phyloP scores from a whole-genome alignment of 2,329 filamentous ascomycete species.

The Phialophora macrospora region DNA sequence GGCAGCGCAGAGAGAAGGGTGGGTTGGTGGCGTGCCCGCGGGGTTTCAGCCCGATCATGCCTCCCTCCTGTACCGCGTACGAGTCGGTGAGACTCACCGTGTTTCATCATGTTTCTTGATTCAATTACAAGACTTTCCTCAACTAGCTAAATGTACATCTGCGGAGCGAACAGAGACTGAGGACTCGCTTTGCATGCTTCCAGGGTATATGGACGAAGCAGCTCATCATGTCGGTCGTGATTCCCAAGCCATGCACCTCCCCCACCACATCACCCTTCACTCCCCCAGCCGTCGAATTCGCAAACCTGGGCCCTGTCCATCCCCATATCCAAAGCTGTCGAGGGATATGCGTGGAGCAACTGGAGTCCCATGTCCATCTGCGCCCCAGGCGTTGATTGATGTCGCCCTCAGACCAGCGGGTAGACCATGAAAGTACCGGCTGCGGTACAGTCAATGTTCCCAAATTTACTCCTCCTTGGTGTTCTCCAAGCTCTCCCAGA shows the following conservation, averaged over 20 bases:
- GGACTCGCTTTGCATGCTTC: slow-evolving; percentile 13
- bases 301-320: neutral
- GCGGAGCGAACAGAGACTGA: slow-evolving; percentile 12
- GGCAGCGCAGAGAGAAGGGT: no score
- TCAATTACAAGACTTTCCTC: slow-evolving; percentile 20
- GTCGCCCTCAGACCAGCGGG: slow-evolving; percentile 8
- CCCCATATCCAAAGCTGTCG: neutral
- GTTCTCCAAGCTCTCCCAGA: slow-evolving; percentile 32
- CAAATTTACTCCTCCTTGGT: slow-evolving; percentile 9
- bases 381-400: slow-evolving; percentile 21
- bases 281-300: neutral
- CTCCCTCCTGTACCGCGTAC: no score
- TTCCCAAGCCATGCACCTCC: slow-evolving; percentile 4
- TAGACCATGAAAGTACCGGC: slow-evolving; percentile 23
- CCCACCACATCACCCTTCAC: slow-evolving; percentile 1
- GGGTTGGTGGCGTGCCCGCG: no score
- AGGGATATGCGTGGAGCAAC: neutral
- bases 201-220: slow-evolving; percentile 12
- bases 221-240: slow-evolving; percentile 16
- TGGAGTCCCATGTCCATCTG: slow-evolving; percentile 1
- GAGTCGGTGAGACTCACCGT: neutral
- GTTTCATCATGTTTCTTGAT: slow-evolving; percentile 14
- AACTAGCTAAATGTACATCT: slow-evolving; percentile 19
- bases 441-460: slow-evolving; percentile 25
- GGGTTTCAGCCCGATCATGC: no score